Conservation (phyloP, 768 basidiomycete genomes). For the Mycena filopes region DNA sequence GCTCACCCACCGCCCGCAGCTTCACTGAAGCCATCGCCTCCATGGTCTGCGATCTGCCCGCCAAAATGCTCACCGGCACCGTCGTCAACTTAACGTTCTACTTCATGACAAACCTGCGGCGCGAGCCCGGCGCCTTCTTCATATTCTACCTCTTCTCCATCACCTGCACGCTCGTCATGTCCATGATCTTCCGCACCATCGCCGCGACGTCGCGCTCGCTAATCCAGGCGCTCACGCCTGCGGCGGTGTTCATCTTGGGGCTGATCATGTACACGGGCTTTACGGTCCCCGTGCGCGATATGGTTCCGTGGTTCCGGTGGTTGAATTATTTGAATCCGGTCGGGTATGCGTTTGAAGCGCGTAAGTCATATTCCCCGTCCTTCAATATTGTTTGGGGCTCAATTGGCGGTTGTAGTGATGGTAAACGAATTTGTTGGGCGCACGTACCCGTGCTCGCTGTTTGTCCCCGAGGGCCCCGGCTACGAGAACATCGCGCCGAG, state of each 20-base stretch:
- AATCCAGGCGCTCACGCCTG: conserved; percentile 39
- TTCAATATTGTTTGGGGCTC: background rate
- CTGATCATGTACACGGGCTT: conserved; percentile 57
- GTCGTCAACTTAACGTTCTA: conserved; percentile 50
- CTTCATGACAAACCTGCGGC: conserved; percentile 53
- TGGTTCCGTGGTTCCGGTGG: conserved; percentile 42
- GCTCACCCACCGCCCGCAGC: background rate
- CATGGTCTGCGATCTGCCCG: conserved; percentile 51
- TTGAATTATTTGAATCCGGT: conserved; percentile 58
- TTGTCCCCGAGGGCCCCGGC: conserved; percentile 45
- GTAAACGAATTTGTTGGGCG: conserved; percentile 61
- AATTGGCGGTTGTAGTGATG: conserved; percentile 37
- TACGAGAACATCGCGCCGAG: conserved; percentile 44
- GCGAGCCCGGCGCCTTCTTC: conserved; percentile 52
- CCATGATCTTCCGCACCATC: conserved; percentile 48
- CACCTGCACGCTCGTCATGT: conserved; percentile 38
- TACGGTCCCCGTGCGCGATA: conserved; percentile 43
- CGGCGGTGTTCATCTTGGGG: conserved; percentile 47
- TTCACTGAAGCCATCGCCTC: conserved; percentile 51
- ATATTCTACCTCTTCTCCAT: conserved; percentile 52
- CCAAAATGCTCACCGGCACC: conserved; percentile 37
- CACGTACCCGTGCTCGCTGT: conserved; percentile 46
- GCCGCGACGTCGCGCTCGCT: conserved; percentile 50
- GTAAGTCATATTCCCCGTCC: conserved; percentile 11
- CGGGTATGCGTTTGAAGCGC: conserved; percentile 53